A percentile compares a stretch with the other conserved stretches of the same genome.
These are phyloP conservation scores for Phylloporus scabripes DNA, from an alignment of 768 basidiomycete species.

Conservation along the genomic window DNA sequence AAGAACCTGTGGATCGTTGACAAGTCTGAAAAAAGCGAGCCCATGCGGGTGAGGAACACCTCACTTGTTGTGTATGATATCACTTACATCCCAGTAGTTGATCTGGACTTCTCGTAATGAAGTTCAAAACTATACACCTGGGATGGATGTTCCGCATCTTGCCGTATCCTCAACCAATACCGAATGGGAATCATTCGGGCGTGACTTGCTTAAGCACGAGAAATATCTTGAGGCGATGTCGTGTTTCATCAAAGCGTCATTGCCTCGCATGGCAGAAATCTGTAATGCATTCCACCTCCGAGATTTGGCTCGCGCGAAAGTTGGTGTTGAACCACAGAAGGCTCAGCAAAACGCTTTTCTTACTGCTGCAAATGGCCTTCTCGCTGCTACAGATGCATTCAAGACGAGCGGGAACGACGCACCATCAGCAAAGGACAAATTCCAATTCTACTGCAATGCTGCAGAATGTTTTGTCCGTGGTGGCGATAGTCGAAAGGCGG, in stretches of 20 bases:
- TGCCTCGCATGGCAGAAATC: conserved; percentile 39
- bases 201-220: conserved; percentile 34
- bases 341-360: conserved; percentile 35
- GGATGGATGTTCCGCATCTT: conserved; percentile 45
- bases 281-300: conserved; percentile 51
- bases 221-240: conserved; percentile 49
- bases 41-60: conserved; percentile 45
- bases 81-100: conserved; percentile 29
- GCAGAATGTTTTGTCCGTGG: conserved; percentile 44
- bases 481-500: conserved; percentile 40
- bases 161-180: conserved; percentile 49
- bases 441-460: conserved; percentile 38
- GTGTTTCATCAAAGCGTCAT: conserved; percentile 46
- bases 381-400: conserved; percentile 47
- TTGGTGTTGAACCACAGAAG: conserved; percentile 21
- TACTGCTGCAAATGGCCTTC: conserved; percentile 42
- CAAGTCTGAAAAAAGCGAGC: conserved; percentile 47
- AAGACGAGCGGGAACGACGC: conserved; percentile 34
- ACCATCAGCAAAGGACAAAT: conserved; percentile 20
- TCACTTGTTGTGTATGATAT: background rate
- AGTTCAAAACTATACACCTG: conserved; percentile 45
- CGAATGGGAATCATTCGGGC: conserved; percentile 44
- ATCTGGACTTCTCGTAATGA: conserved; percentile 46
- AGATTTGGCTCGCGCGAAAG: conserved; percentile 39
- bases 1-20: conserved; percentile 71